A percentile compares a stretch with the other conserved stretches of the same genome.
phyloP scores from a whole-genome alignment of 257 asterid species.

The Cruciata laevipes region DNA sequence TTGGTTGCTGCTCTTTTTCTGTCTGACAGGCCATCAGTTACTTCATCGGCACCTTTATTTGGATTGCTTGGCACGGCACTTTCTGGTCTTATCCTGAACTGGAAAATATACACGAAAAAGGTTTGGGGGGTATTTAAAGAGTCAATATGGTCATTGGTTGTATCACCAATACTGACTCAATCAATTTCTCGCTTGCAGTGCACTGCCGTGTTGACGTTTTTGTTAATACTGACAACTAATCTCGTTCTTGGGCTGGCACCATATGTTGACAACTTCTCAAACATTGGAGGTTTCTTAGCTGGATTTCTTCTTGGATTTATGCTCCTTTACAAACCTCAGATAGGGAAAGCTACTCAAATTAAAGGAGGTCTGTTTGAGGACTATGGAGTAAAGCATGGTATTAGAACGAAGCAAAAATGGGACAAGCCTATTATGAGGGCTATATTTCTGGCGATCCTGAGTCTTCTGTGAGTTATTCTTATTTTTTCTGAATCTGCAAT shows the following conservation, averaged over 20 bases:
- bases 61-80: slow-evolving; percentile 81
- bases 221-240: slow-evolving; percentile 40
- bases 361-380: slow-evolving; percentile 65
- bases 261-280: slow-evolving; percentile 66
- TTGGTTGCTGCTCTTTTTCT: slow-evolving; percentile 61
- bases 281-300: slow-evolving; percentile 67
- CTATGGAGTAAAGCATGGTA: slow-evolving; percentile 43
- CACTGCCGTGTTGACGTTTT: slow-evolving; percentile 39
- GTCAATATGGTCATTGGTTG: slow-evolving; percentile 3
- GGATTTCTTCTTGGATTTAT: slow-evolving; percentile 69
- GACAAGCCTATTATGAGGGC: slow-evolving; percentile 60
- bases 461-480: slow-evolving; percentile 54
- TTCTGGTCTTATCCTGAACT: slow-evolving; percentile 58
- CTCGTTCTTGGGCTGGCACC: slow-evolving; percentile 66
- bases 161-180: slow-evolving; percentile 9
- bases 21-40: slow-evolving; percentile 71
- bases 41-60: slow-evolving; percentile 72
- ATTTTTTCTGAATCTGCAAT: background rate
- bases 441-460: slow-evolving; percentile 41
- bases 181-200: slow-evolving; percentile 33
- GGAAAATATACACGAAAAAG: slow-evolving; percentile 70
- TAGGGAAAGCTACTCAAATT: slow-evolving; percentile 31
- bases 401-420: slow-evolving; percentile 35
- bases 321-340: slow-evolving; percentile 56
- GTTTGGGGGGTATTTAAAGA: slow-evolving; percentile 20